phyloP scores from a whole-genome alignment of 306 rosid genomes.

The Cercis canadensis region DNA sequence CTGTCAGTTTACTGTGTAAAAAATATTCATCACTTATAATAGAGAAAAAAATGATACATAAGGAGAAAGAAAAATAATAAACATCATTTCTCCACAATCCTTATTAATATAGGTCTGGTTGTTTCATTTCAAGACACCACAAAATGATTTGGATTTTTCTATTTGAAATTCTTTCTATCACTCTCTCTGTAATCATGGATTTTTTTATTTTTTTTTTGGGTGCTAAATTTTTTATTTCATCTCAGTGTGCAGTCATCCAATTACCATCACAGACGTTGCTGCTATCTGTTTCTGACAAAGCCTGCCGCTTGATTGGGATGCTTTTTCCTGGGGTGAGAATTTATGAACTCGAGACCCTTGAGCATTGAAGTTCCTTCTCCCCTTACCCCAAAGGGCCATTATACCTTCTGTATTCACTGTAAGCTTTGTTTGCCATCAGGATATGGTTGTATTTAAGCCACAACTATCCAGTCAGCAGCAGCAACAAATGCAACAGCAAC shows the following conservation, averaged over 20 bases:
- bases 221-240: constrained; percentile 37
- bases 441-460: constrained; percentile 96
- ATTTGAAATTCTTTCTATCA: not conserved
- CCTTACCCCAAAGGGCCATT: not conserved
- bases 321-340: constrained; percentile 92
- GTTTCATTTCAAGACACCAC: not conserved
- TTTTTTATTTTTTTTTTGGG: constrained; percentile 34
- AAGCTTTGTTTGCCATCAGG: constrained; percentile 59
- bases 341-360: constrained; percentile 16
- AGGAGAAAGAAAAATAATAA: no score
- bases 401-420: constrained; percentile 33
- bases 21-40: no score
- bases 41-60: no score
- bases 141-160: no score
- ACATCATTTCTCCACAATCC: no score
- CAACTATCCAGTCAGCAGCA: constrained; percentile 84
- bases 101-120: no score
- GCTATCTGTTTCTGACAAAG: constrained; percentile 91
- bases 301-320: constrained; percentile 97
- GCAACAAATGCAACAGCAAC: constrained; percentile 57
- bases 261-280: constrained; percentile 95
- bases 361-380: not conserved
- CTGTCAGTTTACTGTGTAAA: no score
- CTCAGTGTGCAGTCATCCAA: constrained; percentile 98
- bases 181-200: no score